Base-by-base conservation (phyloP, 345 rosid species). In the Brassica rapa region DNA sequence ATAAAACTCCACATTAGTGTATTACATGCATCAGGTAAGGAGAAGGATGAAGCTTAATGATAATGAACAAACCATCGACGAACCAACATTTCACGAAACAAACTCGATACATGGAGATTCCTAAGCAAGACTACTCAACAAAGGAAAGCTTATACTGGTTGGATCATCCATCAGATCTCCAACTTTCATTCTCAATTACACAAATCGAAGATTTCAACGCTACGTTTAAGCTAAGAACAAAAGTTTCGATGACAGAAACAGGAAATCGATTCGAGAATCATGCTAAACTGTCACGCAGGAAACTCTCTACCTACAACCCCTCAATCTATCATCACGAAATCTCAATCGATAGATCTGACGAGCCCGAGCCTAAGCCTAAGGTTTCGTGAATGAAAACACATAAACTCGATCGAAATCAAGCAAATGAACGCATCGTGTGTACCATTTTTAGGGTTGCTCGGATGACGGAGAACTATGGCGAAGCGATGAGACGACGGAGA, bases 371-470 rank as follows among this genome's bases (percentile, higher is more conserved):
- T 65, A 43, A 29, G 32, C 32, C 32, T 29, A 29, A 19, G 16
- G 59, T 3, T 49, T 46, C 23, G 41, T 19, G 11, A 1, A 60
- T 12, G 43, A 49, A 23, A 25, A 8, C 37, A 30, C 23, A 55
- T 23, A 55, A 27, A 63, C 16, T 41, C 19, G 25, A 80, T 56
- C 19, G 37, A 29, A 56, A 65, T 71, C 33, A 66, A 63, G 16
- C 53, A 23, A 63, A 63, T 7, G 49, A 51, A n/a, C 39, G n/a
- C 16, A 25, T 12, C 33, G 29, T n/a, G 19, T 35, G 2, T 74
- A 80, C 83, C 83, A 80, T 80, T 63, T 11, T 65, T 53, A 29
- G 72, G 76, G 61, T 14, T 70, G 67, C 71, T 64, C 43, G 24
- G 71, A 63, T 6, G 67, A 41, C 12, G 68, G 30, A 41, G 68